Evolutionary conservation across 805 yeast genomes (phyloP).

Genomic region (Teunomyces cretensis): DNA sequence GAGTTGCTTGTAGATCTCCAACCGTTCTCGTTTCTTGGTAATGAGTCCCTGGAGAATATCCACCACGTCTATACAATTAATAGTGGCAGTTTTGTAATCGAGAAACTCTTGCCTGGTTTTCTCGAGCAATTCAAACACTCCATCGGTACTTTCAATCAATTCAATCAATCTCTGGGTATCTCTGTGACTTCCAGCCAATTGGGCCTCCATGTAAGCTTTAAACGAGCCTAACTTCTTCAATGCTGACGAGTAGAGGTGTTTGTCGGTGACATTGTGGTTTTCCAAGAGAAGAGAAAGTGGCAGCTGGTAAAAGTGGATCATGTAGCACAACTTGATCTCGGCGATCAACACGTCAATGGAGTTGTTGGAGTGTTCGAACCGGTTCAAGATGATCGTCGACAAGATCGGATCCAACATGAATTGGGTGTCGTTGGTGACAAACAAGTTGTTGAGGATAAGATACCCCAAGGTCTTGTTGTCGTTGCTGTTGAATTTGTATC

Average conservation of each 20-base stretch:
- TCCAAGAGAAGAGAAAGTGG: conserved; percentile 27
- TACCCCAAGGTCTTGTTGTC: conserved; percentile 34
- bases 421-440: conserved; percentile 21
- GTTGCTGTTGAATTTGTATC: conserved; percentile 32
- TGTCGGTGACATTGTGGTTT: conserved; percentile 4
- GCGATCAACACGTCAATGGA: conserved; percentile 41
- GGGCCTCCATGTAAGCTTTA: conserved; percentile 31
- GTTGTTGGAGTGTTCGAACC: conserved; percentile 40
- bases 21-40: conserved; percentile 9
- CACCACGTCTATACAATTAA: conserved; percentile 27
- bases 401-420: conserved; percentile 24
- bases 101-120: conserved; percentile 19
- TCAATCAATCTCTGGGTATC: background rate
- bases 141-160: background rate
- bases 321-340: conserved; percentile 35
- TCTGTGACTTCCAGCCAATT: background rate
- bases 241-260: conserved; percentile 18
- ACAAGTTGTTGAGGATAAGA: conserved; percentile 32
- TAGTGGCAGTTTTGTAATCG: conserved; percentile 23
- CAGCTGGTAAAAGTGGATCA: conserved; percentile 42
- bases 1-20: conserved; percentile 27
- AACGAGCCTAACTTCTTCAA: conserved; percentile 37
- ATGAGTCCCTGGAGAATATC: conserved; percentile 9
- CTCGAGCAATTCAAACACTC: conserved; percentile 15
- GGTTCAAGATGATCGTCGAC: conserved; percentile 27